Evolutionary conservation across 345 rosid species (phyloP), one percentile per base, ranked within the genome.

Genomic region (Acer saccharum): DNA sequence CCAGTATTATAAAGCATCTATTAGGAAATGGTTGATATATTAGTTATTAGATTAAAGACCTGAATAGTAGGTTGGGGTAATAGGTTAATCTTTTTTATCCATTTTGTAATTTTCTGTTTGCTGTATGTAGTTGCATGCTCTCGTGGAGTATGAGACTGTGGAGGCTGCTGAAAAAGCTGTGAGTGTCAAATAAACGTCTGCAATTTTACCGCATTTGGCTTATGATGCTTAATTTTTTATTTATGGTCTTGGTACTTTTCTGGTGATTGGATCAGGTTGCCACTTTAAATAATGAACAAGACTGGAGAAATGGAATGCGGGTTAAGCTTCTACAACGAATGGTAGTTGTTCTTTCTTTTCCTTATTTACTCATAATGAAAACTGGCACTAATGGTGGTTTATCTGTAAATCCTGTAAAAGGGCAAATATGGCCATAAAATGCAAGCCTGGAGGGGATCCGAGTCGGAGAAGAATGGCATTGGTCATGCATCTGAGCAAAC

Each of bases 151-250:
- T 75, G 94, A 90, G 76, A 86, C 92, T 3, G 89, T 86, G 50
- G 97, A 95, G 80, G 91, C 95, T 82, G 94, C 98, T 71, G 98
- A 93, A 81, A 92, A 86, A 84, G 97, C 99, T 74, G 99, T 95
- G 84, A 90, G 94, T 83, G 27, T 69, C 11, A 21, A 71, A 35
- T 61, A 57, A 18, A 48, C 54, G n/a, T 76, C 29, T 68, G 27
- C 55, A 43, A 25, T 60, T 11, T 73, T 17, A 32, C 63, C 39
- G 29, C 13, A 9, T 68, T n/a, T 80, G 21, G 41, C 52, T 71
- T 74, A 17, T 58, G 48, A 44, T 81, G 69, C 23, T 80, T 60
- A 23, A 10, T 68, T 27, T 58, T 3, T 64, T 64, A 27, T 32
- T 25, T 57, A 65, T 65, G 39, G 74, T 7, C 66, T 52, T 74